Base-by-base conservation (phyloP, 768 basidiomycete genomes). In the Mycena albidolilacea region DNA sequence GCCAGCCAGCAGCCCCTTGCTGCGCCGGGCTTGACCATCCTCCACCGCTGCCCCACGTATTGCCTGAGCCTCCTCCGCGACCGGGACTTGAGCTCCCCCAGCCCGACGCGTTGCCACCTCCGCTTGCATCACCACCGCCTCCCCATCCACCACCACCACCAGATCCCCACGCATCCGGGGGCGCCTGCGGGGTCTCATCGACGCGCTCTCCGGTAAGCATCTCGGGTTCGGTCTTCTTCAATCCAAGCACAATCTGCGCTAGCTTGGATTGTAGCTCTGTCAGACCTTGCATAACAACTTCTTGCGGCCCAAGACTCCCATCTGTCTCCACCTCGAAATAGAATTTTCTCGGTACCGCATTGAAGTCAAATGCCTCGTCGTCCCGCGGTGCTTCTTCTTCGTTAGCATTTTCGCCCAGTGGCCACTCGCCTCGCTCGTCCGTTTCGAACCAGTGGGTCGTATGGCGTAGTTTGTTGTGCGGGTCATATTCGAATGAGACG, bases 401-500 rank as follows among this genome's bases (percentile, higher is more conserved):
- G 72, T 88, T 86, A 17, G 93, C 95, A 80, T 99, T 99, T 46
- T 91, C 89, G 75, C 95, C 90, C 9, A 97, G 81, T 0, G 97
- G 97, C 98, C 98, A 99, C 84, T 99, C 98, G 4, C 82, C 87
- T 41, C 90, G 90, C 75, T 90, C 86, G 77, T 97, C 91, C 30
- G 86, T 88, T 82, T 99, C 98, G 79, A 87, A 95, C 98, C 98
- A 99, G 82, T 98, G 91, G 3, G 93, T 91, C 4, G 98, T 99
- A 83, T 99, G 98, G 65, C 97, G 91, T 41, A 99, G 87, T 81
- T 96, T 96, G 85, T 99, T 99, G 86, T 98, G 89, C 14, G 98
- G 98, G 82, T 99, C 98, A 75, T 99, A 99, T 84, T 99, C 98
- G 75, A 97, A 99, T 9, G 93, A 91, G 19, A 99, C 92, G 9